A percentile compares a stretch with the other conserved stretches of the same genome.
These are phyloP conservation scores for Cicer yamashitae DNA, from an alignment of 306 rosid genomes.

Conservation along the genomic window DNA sequence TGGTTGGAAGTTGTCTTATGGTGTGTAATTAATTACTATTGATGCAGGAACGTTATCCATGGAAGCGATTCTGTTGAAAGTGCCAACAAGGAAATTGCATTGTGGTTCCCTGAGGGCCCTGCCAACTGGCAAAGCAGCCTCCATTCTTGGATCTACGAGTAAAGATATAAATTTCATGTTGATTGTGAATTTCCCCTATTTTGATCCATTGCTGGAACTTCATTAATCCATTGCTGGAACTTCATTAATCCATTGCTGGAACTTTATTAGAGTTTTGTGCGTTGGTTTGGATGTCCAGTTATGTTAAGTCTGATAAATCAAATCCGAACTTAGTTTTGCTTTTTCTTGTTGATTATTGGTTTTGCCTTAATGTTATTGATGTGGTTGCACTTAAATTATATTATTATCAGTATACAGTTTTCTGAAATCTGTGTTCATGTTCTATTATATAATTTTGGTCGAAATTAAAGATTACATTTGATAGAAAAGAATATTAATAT, in stretches of 20 bases:
- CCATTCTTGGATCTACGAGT: conserved; percentile 86
- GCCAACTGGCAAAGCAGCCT: conserved; percentile 77
- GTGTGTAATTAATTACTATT: background rate
- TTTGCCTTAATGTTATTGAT: background rate
- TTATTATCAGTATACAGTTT: background rate
- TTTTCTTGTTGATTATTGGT: background rate
- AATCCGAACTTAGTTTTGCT: conserved; percentile 37
- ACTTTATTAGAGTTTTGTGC: conserved; percentile 12
- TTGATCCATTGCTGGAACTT: conserved; percentile 24
- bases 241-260: conserved; percentile 20
- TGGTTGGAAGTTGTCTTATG: background rate
- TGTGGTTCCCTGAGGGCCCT: conserved; percentile 93
- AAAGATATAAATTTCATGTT: conserved; percentile 23
- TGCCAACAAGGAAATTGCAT: conserved; percentile 80
- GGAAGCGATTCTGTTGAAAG: conserved; percentile 94
- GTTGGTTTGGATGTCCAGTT: conserved; percentile 22
- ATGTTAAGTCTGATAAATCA: background rate
- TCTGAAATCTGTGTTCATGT: background rate
- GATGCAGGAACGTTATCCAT: conserved; percentile 84
- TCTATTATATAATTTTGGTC: background rate
- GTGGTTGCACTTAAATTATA: background rate
- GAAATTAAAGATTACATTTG: too few relatives aligned
- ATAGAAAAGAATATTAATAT: too few relatives aligned
- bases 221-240: conserved; percentile 15
- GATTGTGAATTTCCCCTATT: background rate